Percentiles rank a stretch among this genome's conserved stretches.
These are phyloP conservation scores for Protomyces arabidopsidicola DNA, from an alignment of 1,139 yeast genomes.

Conservation along the genomic window DNA sequence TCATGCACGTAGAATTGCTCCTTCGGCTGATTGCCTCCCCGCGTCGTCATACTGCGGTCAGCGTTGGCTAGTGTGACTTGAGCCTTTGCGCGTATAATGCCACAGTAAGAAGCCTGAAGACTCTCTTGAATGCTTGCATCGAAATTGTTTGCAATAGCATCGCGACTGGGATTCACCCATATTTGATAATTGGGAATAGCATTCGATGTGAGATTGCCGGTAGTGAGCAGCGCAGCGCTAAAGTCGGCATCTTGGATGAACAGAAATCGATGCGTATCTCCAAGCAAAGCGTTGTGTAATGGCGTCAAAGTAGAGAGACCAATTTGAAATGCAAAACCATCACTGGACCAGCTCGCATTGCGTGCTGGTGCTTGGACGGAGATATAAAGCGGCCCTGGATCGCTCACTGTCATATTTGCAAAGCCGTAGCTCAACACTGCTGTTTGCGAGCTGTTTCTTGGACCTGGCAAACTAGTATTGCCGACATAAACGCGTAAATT, in stretches of 20 bases:
- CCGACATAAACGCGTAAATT: conserved; percentile 5
- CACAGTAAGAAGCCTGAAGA: conserved; percentile 24
- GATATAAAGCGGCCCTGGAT: neutral
- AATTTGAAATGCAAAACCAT: conserved; percentile 10
- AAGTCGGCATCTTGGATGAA: conserved; percentile 29
- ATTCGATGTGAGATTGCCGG: conserved; percentile 26
- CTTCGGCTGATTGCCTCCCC: conserved; percentile 29
- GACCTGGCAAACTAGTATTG: conserved; percentile 12
- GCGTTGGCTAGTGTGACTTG: conserved; percentile 26
- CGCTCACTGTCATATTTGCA: conserved; percentile 12
- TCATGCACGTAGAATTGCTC: conserved; percentile 52
- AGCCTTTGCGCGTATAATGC: conserved; percentile 9
- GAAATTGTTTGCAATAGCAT: neutral
- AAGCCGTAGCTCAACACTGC: conserved; percentile 8
- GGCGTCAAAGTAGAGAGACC: conserved; percentile 14
- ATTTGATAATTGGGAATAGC: conserved; percentile 27
- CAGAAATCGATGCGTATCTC: conserved; percentile 17
- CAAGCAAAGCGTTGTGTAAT: conserved; percentile 13
- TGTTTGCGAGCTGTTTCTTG: neutral
- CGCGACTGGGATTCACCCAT: conserved; percentile 21
- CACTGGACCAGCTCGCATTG: conserved; percentile 11
- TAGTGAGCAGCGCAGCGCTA: conserved; percentile 27
- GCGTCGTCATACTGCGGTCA: conserved; percentile 29
- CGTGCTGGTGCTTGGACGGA: conserved; percentile 7
- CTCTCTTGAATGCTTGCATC: conserved; percentile 9